Evolutionary conservation across 148 eudicot species (phyloP), one percentile per base, ranked within the genome.

Genomic region (Linanthus parryae): DNA sequence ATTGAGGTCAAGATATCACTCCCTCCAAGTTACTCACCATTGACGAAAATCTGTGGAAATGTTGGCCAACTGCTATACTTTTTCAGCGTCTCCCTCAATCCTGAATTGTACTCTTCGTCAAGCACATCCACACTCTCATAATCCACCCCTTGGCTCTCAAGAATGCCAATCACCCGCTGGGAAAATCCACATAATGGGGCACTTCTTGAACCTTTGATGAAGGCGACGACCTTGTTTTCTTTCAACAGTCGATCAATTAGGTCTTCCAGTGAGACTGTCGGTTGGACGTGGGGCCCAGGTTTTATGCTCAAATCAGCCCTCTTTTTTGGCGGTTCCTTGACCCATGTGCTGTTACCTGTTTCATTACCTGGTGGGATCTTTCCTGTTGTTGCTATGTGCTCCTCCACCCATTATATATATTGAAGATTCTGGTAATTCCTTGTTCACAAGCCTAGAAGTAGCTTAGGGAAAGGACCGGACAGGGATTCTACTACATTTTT

Each of bases 361-460:
- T 81, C 94, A 31, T 91, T 91, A 23, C 98, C 98, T 0, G 90
- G 95, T 26, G 95, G 98, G 37, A 91, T 66, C 41, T 86, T 91
- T 29, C 98, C 98, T 0, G 83, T 71, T 25, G 77, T 68, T 57
- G 62, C 82, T 54, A 91, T 79, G 73, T 91, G 94, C 55, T 86
- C 98, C 75, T 91, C 95, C 90, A 91, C 71, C 98, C 98, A 91
- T 68, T 87, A 76, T 78, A n/a, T n/a, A n/a, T n/a, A n/a, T n/a
- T n/a, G n/a, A n/a, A n/a, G n/a, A n/a, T n/a, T n/a, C n/a, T n/a
- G n/a, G n/a, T n/a, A n/a, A n/a, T n/a, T n/a, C n/a, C n/a, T n/a
- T n/a, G n/a, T n/a, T n/a, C n/a, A n/a, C n/a, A n/a, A n/a, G n/a
- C n/a, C n/a, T n/a, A n/a, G n/a, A n/a, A n/a, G n/a, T n/a, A n/a